Evolutionary conservation across 1,139 yeast species (phyloP).

Genomic region (Meyerozyma athensensis): DNA sequence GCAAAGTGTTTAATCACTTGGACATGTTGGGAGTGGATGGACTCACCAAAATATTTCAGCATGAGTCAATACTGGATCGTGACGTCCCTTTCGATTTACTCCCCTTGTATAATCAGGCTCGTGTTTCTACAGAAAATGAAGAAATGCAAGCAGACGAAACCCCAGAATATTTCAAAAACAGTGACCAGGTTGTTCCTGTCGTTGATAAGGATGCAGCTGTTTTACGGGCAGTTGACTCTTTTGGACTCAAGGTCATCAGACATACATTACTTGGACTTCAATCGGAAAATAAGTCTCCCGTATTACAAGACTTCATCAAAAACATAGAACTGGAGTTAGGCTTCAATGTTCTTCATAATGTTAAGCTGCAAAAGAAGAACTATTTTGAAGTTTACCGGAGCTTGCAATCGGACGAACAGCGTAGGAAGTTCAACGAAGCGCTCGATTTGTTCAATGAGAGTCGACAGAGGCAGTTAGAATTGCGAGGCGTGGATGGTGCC

Average conservation of each 20-base stretch:
- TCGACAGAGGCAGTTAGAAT: slow-evolving; percentile 74
- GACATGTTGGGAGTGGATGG: slow-evolving; percentile 70
- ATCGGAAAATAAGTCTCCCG: slow-evolving; percentile 18
- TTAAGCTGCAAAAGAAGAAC: slow-evolving; percentile 41
- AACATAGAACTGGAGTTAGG: slow-evolving; percentile 28
- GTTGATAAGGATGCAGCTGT: slow-evolving; percentile 51
- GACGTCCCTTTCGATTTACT: slow-evolving; percentile 35
- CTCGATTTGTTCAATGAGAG: slow-evolving; percentile 66
- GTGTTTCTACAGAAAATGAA: slow-evolving; percentile 12
- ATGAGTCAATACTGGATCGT: slow-evolving; percentile 19
- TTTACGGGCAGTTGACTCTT: slow-evolving; percentile 67
- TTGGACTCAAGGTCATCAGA: slow-evolving; percentile 76
- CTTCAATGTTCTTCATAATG: slow-evolving; percentile 18
- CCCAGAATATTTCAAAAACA: slow-evolving; percentile 27
- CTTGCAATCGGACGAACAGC: slow-evolving; percentile 49
- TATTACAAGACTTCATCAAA: slow-evolving; percentile 30
- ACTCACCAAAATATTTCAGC: slow-evolving; percentile 37
- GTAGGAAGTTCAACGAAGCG: slow-evolving; percentile 53
- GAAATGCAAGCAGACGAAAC: slow-evolving; percentile 12
- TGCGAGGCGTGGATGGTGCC: slow-evolving; percentile 80
- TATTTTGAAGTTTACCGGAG: slow-evolving; percentile 60
- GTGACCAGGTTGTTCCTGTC: slow-evolving; percentile 23
- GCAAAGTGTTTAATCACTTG: slow-evolving; percentile 52
- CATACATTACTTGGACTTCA: slow-evolving; percentile 70
- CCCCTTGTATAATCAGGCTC: slow-evolving; percentile 22